phyloP scores from a whole-genome alignment of 2,329 filamentous ascomycete species.

The Fusarium sp. region DNA sequence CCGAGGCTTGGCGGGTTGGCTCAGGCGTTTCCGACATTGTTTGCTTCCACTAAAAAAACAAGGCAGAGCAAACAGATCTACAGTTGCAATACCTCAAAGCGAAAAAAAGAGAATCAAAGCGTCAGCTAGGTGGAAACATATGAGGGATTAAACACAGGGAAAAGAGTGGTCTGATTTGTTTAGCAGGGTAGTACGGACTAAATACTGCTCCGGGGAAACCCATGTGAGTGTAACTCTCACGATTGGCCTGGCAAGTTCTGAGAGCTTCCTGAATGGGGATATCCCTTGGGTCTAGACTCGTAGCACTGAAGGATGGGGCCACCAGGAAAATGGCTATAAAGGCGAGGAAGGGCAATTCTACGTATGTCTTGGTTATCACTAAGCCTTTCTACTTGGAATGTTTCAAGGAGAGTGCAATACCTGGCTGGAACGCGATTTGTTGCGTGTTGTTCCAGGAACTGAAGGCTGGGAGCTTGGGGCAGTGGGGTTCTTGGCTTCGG shows the following conservation, averaged over 20 bases:
- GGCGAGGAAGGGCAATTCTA: fast-evolving
- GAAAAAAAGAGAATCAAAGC: neutral
- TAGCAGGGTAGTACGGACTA: neutral
- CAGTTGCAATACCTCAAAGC: neutral
- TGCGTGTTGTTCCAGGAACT: neutral
- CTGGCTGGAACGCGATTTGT: no score
- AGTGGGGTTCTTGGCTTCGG: neutral
- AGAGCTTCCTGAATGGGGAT: neutral
- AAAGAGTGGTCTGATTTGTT: neutral
- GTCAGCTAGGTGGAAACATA: neutral
- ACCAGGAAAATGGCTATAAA: fast-evolving
- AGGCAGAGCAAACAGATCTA: neutral
- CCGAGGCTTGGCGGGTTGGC: neutral
- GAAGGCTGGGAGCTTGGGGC: fast-evolving
- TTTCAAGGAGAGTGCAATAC: fast-evolving
- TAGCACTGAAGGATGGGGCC: fast-evolving
- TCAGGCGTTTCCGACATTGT: neutral
- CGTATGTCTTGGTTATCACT: fast-evolving
- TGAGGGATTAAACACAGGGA: neutral
- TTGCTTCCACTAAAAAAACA: neutral
- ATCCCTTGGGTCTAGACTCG: neutral
- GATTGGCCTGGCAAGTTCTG: neutral
- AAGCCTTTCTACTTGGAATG: fast-evolving
- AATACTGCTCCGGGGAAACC: neutral
- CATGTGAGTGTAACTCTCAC: neutral